Percentiles rank a stretch among this genome's conserved stretches.
phyloP scores from a whole-genome alignment of 495 filamentous ascomycete species.

The Penicillium soppii region DNA sequence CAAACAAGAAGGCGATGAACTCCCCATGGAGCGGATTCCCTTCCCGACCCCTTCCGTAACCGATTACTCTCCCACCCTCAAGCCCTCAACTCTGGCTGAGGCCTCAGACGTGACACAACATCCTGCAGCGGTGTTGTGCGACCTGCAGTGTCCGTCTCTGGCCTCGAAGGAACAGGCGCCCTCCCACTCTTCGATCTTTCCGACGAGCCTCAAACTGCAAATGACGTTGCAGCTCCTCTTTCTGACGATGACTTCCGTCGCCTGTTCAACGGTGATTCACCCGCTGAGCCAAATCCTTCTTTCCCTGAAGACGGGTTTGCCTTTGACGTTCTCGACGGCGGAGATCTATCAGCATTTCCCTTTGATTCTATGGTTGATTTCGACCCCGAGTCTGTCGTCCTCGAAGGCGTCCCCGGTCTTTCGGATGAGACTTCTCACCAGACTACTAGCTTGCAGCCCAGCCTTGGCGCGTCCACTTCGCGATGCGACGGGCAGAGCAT shows the following conservation, averaged over 20 bases:
- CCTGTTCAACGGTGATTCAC: conserved; percentile 67
- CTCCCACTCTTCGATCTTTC: conserved; percentile 55
- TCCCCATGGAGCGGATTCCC: conserved; percentile 47
- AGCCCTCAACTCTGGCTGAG: conserved; percentile 57
- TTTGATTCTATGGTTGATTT: conserved; percentile 86
- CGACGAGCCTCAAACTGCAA: conserved; percentile 41
- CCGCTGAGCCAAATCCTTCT: conserved; percentile 70
- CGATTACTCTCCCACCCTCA: conserved; percentile 50
- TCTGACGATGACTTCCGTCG: conserved; percentile 66
- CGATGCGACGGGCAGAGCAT: conserved; percentile 88
- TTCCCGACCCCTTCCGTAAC: conserved; percentile 49
- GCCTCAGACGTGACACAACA: conserved; percentile 97
- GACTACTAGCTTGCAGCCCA: conserved; percentile 79
- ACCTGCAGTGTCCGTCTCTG: conserved; percentile 98
- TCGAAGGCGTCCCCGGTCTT: conserved; percentile 52
- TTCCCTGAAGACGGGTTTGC: conserved; percentile 75
- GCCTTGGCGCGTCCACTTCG: conserved; percentile 84
- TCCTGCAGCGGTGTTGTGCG: conserved; percentile 99
- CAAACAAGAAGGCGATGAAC: conserved; percentile 56
- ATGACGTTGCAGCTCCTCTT: conserved; percentile 54
- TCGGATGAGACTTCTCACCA: conserved; percentile 55
- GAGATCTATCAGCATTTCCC: conserved; percentile 63
- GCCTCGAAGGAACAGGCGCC: conserved; percentile 58
- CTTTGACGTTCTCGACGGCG: conserved; percentile 60
- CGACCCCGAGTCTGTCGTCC: conserved; percentile 58